Conservation (phyloP, 257 asterid genomes). For the Thymus mandschuricus region DNA sequence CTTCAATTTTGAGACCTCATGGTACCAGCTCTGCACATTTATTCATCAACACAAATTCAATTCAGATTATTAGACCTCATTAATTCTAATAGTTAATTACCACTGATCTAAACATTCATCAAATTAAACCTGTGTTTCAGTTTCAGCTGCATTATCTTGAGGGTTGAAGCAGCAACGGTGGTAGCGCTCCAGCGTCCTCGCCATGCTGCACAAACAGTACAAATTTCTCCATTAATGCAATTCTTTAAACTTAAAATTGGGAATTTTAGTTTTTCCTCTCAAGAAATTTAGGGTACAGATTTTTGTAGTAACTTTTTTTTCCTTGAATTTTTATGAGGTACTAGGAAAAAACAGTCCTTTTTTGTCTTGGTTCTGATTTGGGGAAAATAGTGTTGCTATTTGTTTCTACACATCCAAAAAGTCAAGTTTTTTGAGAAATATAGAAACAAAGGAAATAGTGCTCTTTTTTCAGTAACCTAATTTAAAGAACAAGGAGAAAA, state of each 20-base stretch:
- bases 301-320: not conserved
- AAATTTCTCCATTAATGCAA: not conserved
- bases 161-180: conserved; percentile 72
- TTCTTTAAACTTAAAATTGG: not conserved
- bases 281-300: not conserved
- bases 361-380: not conserved
- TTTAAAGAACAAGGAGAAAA: not conserved
- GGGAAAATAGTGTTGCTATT: conserved; percentile 11
- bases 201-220: conserved; percentile 41
- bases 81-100: not conserved
- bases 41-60: not conserved
- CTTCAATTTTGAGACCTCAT: conserved; percentile 79
- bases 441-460: conserved; percentile 19
- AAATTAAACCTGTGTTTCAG: conserved; percentile 68
- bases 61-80: not conserved
- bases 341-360: not conserved
- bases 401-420: conserved; percentile 10
- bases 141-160: conserved; percentile 57
- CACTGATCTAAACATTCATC: not conserved
- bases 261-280: not conserved
- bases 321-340: not conserved
- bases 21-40: conserved; percentile 72
- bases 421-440: conserved; percentile 25
- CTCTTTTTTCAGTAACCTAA: not conserved
- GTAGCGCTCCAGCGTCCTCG: conserved; percentile 77